Evolutionary conservation across 768 basidiomycete species (phyloP).

Genomic region (Lentinula aciculospora): DNA sequence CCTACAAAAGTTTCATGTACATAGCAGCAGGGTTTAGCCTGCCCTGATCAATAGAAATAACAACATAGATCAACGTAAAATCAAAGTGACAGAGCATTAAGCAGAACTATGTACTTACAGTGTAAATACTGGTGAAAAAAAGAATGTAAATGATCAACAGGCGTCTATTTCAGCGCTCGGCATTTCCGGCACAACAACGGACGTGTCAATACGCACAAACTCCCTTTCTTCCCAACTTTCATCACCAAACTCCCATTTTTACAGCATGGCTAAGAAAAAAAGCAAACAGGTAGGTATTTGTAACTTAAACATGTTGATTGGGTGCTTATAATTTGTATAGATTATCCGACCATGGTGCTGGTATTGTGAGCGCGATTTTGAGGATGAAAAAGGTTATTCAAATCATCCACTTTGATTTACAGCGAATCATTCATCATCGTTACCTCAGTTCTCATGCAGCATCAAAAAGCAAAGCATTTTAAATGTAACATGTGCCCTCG

Average conservation of each 20-base stretch:
- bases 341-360: conserved; percentile 93
- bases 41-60: no score
- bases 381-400: conserved; percentile 91
- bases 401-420: background rate
- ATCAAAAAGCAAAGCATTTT: conserved; percentile 99
- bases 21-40: no score
- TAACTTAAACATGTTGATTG: background rate
- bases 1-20: no score
- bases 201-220: background rate
- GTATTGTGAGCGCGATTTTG: conserved; percentile 99
- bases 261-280: conserved; percentile 53
- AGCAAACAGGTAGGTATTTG: conserved; percentile 42
- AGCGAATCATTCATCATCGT: background rate
- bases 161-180: background rate
- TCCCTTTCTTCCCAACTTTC: background rate
- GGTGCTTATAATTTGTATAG: conserved; percentile 28
- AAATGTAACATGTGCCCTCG: conserved; percentile 96
- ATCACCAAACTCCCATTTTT: background rate
- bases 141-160: no score
- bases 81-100: no score
- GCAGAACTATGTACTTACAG: no score
- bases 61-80: no score
- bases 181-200: background rate
- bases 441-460: conserved; percentile 91
- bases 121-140: no score